These are phyloP conservation scores for Herpetospermum pedunculosum DNA, from an alignment of 306 rosid species.

Conservation along the genomic window DNA sequence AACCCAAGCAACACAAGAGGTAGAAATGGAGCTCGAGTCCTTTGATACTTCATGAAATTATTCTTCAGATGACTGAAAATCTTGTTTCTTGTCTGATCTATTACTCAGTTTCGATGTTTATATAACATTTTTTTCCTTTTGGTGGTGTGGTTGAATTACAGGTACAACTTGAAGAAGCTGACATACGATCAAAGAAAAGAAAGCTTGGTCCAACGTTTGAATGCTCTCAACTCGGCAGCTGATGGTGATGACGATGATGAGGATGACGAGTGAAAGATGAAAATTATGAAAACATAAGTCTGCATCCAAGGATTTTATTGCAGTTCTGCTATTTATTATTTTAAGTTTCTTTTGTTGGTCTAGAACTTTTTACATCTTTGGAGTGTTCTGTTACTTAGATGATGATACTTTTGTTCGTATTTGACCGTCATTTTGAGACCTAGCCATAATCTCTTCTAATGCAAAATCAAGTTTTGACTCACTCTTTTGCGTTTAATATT, in stretches of 20 bases:
- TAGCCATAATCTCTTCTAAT: background rate
- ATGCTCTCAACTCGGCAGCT: constrained; percentile 51
- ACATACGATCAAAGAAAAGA: constrained; percentile 60
- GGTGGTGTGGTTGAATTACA: background rate
- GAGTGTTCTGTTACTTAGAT: background rate
- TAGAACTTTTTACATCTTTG: background rate
- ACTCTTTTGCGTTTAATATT: background rate
- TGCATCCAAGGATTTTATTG: background rate
- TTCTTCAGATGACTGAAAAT: background rate
- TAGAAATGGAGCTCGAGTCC: background rate
- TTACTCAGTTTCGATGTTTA: too few species aligned
- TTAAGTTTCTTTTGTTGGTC: background rate
- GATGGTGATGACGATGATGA: constrained; percentile 22
- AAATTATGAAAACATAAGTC: background rate
- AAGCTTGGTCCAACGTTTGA: constrained; percentile 37
- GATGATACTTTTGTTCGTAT: background rate
- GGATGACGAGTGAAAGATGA: constrained; percentile 28
- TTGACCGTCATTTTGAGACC: background rate
- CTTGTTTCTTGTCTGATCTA: too few species aligned
- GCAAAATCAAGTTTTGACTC: constrained; percentile 6
- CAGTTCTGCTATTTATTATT: background rate
- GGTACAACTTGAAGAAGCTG: constrained; percentile 58
- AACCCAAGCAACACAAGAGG: constrained; percentile 63
- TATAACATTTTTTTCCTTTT: background rate
- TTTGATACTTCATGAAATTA: background rate